Evolutionary conservation across 805 yeast species (phyloP), one percentile per base, ranked within the genome.

Genomic region (Brettanomyces sp.): DNA sequence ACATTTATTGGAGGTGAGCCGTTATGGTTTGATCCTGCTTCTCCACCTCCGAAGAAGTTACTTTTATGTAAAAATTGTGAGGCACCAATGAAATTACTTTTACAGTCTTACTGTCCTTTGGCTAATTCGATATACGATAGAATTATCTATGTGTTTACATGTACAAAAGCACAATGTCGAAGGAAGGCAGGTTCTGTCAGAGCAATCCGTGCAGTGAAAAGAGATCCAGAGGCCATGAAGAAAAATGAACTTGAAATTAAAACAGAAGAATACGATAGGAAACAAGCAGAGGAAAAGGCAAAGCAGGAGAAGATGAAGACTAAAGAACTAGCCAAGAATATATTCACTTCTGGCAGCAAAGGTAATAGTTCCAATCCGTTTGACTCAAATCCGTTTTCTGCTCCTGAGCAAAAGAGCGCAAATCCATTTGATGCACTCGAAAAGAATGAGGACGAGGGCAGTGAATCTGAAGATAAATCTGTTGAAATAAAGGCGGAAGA

Each of bases 1-100:
- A 79, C 95, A 0, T 81, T 87, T 51, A 73, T 91, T 32, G 98
- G 98, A 1, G 95, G 95, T 1, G 63, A 65, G 36, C 87, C 90
- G 6, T 57, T 79, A 6, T 83, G 95, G 95, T 61, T 87, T 33
- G 74, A 81, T 51, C 71, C 73, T 3, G 66, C 69, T 1, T 79
- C 87, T 0, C 60, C 67, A 3, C 93, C 95, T 0, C 63, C 70
- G 14, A 66, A 67, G 1, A 73, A 72, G 3, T 60, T 77, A 18
- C 56, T 82, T 6, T 59, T 64, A 34, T 93, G 99, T 67, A 76
- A 73, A 42, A 74, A 73, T 45, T 93, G 99, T 66, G 65, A 64
- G 1, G 61, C 68, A 8, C 65, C 69, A 13, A 73, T 88, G 82
- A 77, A 84, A 12, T 64, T 91, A 41, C 67, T 90, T 30, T 63